These are phyloP conservation scores for Escovopsis weberi DNA, from an alignment of 2,329 filamentous ascomycete species.

Conservation along the genomic window DNA sequence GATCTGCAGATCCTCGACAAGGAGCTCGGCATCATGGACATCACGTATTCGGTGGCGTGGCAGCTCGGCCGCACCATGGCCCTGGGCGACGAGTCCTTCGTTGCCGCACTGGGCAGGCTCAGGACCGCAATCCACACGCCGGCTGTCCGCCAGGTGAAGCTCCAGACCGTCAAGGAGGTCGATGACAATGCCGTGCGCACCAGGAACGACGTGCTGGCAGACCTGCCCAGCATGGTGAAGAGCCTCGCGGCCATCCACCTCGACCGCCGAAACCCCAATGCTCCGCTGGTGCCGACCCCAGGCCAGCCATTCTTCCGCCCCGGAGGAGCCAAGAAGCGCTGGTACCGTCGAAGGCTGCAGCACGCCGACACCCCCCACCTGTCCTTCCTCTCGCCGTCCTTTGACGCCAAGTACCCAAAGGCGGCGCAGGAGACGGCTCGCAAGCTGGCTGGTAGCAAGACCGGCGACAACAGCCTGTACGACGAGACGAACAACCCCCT, in stretches of 20 bases:
- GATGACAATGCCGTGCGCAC: conserved; percentile 3
- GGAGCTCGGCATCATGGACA: conserved; percentile 25
- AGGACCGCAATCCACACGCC: neutral
- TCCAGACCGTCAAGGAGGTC: conserved; percentile 1
- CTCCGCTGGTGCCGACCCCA: neutral
- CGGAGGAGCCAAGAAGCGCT: conserved; percentile 1
- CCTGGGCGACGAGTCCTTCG: conserved; percentile 19
- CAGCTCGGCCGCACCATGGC: conserved; percentile 25
- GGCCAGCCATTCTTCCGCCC: neutral
- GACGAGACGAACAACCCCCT: conserved; percentile 16
- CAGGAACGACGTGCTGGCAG: neutral
- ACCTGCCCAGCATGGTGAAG: neutral
- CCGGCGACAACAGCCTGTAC: conserved; percentile 1
- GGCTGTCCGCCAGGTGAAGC: neutral
- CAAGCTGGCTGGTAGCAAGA: neutral
- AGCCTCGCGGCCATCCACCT: conserved; percentile 1
- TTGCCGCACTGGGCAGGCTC: conserved; percentile 3
- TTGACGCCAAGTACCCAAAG: conserved; percentile 1
- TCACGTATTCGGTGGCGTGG: conserved; percentile 30
- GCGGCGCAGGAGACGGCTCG: neutral
- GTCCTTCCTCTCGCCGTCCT: neutral
- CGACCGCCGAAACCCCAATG: neutral
- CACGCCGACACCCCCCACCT: neutral
- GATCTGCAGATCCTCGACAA: conserved; percentile 27
- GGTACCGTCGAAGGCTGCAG: neutral